Conservation (phyloP, 1,284 basidiomycete genomes). For the Rhodotorula sp. region DNA sequence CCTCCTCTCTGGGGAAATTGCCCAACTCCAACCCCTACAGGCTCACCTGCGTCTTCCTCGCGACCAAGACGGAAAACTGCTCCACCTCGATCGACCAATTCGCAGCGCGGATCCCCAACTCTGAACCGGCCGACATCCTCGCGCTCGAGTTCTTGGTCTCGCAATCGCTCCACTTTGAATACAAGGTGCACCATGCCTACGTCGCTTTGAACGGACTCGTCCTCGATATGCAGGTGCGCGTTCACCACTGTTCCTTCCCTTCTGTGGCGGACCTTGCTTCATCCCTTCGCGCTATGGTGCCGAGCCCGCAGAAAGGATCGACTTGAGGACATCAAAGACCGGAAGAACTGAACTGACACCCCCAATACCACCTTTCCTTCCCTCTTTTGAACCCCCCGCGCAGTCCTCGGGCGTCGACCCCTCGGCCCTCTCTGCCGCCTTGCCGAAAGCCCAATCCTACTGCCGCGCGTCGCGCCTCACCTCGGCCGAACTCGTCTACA, state of each 20-base stretch:
- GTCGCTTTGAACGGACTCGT: conserved; percentile 84
- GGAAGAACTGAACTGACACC: not conserved
- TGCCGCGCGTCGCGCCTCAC: conserved; percentile 76
- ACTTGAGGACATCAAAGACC: not conserved
- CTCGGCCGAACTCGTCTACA: conserved; percentile 86
- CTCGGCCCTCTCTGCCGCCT: not conserved
- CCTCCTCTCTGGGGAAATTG: not conserved
- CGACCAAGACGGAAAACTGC: conserved; percentile 94
- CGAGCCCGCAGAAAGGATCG: too few relatives aligned
- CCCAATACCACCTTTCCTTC: too few relatives aligned
- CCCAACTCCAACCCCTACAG: conserved; percentile 46
- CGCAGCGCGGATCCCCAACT: conserved; percentile 53
- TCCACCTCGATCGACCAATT: conserved; percentile 83
- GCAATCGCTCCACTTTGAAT: conserved; percentile 89
- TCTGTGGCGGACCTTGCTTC: not conserved
- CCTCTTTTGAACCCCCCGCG: too few relatives aligned
- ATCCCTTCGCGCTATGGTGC: too few relatives aligned
- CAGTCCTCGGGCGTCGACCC: conserved; percentile 13
- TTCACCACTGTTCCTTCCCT: conserved; percentile 14
- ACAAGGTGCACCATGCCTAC: conserved; percentile 87
- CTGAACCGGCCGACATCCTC: conserved; percentile 71
- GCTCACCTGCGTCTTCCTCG: conserved; percentile 92
- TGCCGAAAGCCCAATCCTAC: conserved; percentile 46
- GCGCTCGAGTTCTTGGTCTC: conserved; percentile 93
- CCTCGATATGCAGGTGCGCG: conserved; percentile 79